A percentile compares a stretch with the other conserved stretches of the same genome.
phyloP scores from a whole-genome alignment of 169 alveolate species.

The Plasmodium chabaudi region DNA sequence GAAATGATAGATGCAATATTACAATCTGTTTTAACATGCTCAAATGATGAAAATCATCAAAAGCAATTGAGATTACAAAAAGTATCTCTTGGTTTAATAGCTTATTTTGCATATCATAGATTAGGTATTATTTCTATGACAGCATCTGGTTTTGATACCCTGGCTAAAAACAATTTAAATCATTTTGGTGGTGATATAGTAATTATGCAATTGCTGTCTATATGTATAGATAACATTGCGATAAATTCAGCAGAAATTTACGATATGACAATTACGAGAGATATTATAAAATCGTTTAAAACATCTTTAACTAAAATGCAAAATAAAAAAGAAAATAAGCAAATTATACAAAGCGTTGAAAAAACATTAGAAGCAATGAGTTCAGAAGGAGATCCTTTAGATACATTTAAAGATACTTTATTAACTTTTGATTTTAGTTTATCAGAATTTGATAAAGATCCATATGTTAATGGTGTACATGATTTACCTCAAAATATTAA shows the following conservation, averaged over 20 bases:
- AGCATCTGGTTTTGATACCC: slow-evolving; percentile 80
- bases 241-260: slow-evolving; percentile 82
- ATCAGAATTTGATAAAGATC: slow-evolving; percentile 93
- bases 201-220: slow-evolving; percentile 77
- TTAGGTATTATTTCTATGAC: slow-evolving; percentile 83
- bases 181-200: slow-evolving; percentile 76
- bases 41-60: slow-evolving; percentile 67
- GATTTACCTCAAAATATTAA: slow-evolving; percentile 90
- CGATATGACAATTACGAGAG: slow-evolving; percentile 78
- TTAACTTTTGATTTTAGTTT: slow-evolving; percentile 85
- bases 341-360: slow-evolving; percentile 63
- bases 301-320: slow-evolving; percentile 72
- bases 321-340: slow-evolving; percentile 81
- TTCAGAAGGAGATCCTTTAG: slow-evolving; percentile 72
- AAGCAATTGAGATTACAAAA: slow-evolving; percentile 84
- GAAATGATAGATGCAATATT: slow-evolving; percentile 80
- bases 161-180: slow-evolving; percentile 59
- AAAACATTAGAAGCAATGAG: slow-evolving; percentile 77
- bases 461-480: slow-evolving; percentile 94
- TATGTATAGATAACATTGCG: slow-evolving; percentile 79
- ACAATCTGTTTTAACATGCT: slow-evolving; percentile 78
- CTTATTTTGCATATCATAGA: slow-evolving; percentile 84
- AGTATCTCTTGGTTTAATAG: slow-evolving; percentile 79
- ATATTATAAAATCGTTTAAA: slow-evolving; percentile 78
- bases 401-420: slow-evolving; percentile 73